Conservation (phyloP, 257 asterid genomes). For the Anisodus tanguticus region DNA sequence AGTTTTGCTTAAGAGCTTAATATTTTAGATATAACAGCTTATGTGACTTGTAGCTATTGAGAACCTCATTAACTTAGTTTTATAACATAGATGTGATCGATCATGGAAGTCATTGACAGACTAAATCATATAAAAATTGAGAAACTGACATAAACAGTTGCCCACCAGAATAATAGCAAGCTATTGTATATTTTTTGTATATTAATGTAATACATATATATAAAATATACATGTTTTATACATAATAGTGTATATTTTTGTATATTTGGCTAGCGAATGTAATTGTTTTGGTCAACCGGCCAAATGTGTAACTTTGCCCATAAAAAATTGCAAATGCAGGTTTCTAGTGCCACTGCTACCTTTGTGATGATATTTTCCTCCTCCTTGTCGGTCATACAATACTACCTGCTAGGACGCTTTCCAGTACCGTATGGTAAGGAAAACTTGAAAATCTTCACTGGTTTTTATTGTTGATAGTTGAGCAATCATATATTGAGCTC, state of each 20-base stretch:
- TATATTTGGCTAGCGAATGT: no score
- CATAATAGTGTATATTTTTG: no score
- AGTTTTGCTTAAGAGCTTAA: background rate
- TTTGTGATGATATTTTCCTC: slow-evolving; percentile 58
- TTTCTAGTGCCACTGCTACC: slow-evolving; percentile 69
- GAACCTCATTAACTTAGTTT: background rate
- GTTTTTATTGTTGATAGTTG: background rate
- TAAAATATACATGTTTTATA: no score
- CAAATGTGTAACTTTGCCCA: no score
- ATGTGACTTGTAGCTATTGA: background rate
- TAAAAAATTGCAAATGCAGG: slow-evolving; percentile 40
- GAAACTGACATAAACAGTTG: no score
- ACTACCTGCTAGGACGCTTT: slow-evolving; percentile 55
- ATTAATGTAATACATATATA: no score
- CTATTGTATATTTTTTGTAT: no score
- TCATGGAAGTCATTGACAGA: background rate
- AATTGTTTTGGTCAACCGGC: no score
- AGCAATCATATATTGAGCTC: background rate
- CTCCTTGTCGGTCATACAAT: slow-evolving; percentile 67
- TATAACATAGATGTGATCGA: background rate
- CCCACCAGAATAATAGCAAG: no score
- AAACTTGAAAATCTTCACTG: background rate
- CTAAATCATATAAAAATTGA: background rate
- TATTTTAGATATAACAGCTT: background rate
- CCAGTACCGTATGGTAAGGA: slow-evolving; percentile 56